Conservation (phyloP, 1,284 basidiomycete genomes). For the Cryptococcus sp. region DNA sequence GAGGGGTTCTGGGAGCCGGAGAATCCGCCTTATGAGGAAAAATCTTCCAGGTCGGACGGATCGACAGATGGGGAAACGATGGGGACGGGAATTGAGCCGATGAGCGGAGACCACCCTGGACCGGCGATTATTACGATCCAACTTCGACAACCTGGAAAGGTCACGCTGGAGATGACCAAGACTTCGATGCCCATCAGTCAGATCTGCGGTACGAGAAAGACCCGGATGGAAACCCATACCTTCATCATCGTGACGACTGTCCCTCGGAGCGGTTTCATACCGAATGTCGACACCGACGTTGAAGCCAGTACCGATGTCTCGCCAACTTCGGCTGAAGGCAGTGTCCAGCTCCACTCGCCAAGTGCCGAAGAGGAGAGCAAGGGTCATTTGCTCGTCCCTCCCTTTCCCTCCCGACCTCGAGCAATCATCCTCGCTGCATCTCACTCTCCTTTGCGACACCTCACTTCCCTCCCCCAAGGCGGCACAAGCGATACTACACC, state of each 20-base stretch:
- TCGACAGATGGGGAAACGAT: slow-evolving; percentile 8
- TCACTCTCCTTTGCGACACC: neutral
- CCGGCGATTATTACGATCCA: slow-evolving; percentile 18
- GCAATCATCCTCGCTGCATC: neutral
- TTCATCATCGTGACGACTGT: slow-evolving; percentile 32
- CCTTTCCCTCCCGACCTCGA: neutral
- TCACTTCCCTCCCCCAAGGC: neutral
- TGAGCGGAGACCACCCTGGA: slow-evolving; percentile 10
- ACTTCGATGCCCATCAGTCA: slow-evolving; percentile 25
- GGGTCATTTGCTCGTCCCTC: neutral
- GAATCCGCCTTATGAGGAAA: slow-evolving; percentile 19
- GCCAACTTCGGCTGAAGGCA: neutral
- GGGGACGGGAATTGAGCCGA: slow-evolving; percentile 11
- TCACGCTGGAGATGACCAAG: slow-evolving; percentile 31
- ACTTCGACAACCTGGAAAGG: slow-evolving; percentile 16
- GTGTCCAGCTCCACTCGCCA: neutral
- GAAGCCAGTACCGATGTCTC: neutral
- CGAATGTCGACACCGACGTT: neutral
- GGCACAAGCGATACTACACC: neutral
- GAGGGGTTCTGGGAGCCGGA: slow-evolving; percentile 28
- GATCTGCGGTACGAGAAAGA: neutral
- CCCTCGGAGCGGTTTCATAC: slow-evolving; percentile 15
- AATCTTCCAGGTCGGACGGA: slow-evolving; percentile 13
- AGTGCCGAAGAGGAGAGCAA: neutral
- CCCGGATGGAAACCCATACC: slow-evolving; percentile 18